A percentile compares a stretch with the other conserved stretches of the same genome.
Evolutionary conservation across 192 early-diverging fungal genomes (phyloP).

Genomic region (Lobosporangium transversale): DNA sequence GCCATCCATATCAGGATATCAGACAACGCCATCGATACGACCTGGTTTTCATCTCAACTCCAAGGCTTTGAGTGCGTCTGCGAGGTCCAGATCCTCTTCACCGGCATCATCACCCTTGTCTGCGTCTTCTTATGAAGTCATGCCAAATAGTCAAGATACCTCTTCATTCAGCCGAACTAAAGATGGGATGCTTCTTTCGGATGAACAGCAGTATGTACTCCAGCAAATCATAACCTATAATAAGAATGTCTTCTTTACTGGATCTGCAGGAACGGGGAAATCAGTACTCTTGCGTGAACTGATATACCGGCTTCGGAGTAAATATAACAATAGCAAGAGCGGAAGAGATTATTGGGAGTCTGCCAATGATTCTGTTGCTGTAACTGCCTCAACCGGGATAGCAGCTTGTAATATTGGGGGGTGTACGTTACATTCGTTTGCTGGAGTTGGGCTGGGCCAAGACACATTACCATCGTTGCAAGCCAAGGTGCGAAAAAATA

Average conservation of each 20-base stretch:
- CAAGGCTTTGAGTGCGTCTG: background rate
- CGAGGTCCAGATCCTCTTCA: constrained; percentile 4
- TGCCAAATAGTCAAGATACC: background rate
- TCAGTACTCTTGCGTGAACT: constrained; percentile 61
- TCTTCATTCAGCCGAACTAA: constrained; percentile 19
- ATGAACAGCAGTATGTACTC: constrained; percentile 69
- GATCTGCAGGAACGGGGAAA: constrained; percentile 75
- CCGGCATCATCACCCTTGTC: background rate
- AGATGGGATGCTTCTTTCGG: constrained; percentile 53
- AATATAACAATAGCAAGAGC: constrained; percentile 63
- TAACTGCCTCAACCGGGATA: constrained; percentile 83
- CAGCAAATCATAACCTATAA: constrained; percentile 64
- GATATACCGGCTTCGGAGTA: constrained; percentile 50
- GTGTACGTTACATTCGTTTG: constrained; percentile 78
- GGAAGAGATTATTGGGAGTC: constrained; percentile 47
- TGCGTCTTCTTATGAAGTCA: background rate
- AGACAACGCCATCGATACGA: background rate
- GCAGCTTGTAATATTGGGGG: constrained; percentile 84
- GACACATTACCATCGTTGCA: constrained; percentile 35
- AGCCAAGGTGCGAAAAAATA: constrained; percentile 27
- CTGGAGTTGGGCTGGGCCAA: constrained; percentile 71
- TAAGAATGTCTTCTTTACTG: constrained; percentile 77
- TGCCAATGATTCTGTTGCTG: constrained; percentile 50
- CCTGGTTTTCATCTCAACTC: background rate
- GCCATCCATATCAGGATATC: constrained; percentile 4